These are phyloP conservation scores for Letharia columbiana DNA, from an alignment of 495 filamentous ascomycete species.

Conservation along the genomic window DNA sequence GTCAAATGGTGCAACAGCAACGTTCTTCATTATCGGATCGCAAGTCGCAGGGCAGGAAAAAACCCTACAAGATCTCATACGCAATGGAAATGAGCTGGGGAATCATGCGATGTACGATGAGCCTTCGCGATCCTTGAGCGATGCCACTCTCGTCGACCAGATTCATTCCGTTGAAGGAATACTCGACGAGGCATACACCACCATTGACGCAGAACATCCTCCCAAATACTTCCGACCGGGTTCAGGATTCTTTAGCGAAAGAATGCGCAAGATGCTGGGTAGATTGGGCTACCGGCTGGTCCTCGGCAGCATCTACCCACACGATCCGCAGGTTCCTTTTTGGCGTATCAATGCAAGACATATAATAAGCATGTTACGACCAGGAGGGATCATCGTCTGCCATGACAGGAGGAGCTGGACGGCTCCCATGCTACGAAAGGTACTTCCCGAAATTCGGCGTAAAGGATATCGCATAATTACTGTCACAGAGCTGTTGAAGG, in stretches of 20 bases:
- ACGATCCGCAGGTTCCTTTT: slow-evolving; percentile 69
- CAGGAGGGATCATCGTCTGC: slow-evolving; percentile 71
- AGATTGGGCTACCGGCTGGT: slow-evolving; percentile 57
- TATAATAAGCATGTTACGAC: slow-evolving; percentile 65
- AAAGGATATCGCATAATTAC: slow-evolving; percentile 62
- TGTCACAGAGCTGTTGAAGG: slow-evolving; percentile 53
- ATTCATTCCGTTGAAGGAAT: slow-evolving; percentile 37
- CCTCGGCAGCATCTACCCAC: slow-evolving; percentile 75
- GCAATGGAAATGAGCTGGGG: slow-evolving; percentile 59
- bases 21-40: slow-evolving; percentile 71
- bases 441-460: slow-evolving; percentile 58
- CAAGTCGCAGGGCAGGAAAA: slow-evolving; percentile 57
- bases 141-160: slow-evolving; percentile 33
- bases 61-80: slow-evolving; percentile 52
- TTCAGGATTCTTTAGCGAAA: slow-evolving; percentile 64
- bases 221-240: slow-evolving; percentile 69
- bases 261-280: slow-evolving; percentile 50
- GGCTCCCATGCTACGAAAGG: slow-evolving; percentile 58
- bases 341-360: slow-evolving; percentile 65
- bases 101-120: slow-evolving; percentile 87
- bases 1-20: slow-evolving; percentile 50
- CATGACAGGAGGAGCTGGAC: slow-evolving; percentile 79
- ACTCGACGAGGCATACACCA: slow-evolving; percentile 48
- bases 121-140: slow-evolving; percentile 44
- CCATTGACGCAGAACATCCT: slow-evolving; percentile 30